These are phyloP conservation scores for Pichia sp. DNA, from an alignment of 1,139 yeast species.

Conservation along the genomic window DNA sequence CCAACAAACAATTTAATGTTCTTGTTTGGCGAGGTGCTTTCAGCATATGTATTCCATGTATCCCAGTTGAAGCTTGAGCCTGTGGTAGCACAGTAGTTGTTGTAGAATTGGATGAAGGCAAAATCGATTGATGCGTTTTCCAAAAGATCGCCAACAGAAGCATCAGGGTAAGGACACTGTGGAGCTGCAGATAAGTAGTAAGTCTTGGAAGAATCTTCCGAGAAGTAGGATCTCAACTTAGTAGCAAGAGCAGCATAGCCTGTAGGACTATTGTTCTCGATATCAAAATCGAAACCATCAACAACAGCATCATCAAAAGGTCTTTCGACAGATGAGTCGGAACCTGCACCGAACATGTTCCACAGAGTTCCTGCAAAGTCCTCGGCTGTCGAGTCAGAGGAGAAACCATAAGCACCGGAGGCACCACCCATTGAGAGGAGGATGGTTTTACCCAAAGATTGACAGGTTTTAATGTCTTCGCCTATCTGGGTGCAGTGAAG, in stretches of 20 bases:
- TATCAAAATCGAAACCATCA: conserved; percentile 74
- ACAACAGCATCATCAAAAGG: conserved; percentile 71
- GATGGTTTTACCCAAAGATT: conserved; percentile 69
- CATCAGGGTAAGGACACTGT: conserved; percentile 92
- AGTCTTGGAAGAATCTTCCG: conserved; percentile 48
- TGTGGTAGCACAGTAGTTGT: conserved; percentile 69
- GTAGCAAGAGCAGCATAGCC: conserved; percentile 64
- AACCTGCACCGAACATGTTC: conserved; percentile 87
- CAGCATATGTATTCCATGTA: conserved; percentile 74
- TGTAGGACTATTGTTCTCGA: conserved; percentile 48
- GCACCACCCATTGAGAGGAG: conserved; percentile 88
- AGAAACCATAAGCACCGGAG: conserved; percentile 72
- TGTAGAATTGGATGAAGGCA: conserved; percentile 90
- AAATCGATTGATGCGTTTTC: conserved; percentile 66
- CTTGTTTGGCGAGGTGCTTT: conserved; percentile 58
- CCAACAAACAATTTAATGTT: conserved; percentile 57
- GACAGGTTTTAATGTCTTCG: conserved; percentile 80
- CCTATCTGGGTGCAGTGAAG: conserved; percentile 62
- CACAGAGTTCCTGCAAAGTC: conserved; percentile 73
- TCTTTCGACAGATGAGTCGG: conserved; percentile 55
- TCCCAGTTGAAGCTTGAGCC: conserved; percentile 69
- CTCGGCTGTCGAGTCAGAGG: conserved; percentile 57
- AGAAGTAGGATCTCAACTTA: conserved; percentile 56
- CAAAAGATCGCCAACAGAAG: conserved; percentile 67
- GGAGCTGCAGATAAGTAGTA: conserved; percentile 93